A percentile compares a stretch with the other conserved stretches of the same genome.
Conservation (phyloP, 352 stramenopile genomes). For the Pythium phragmiticola region DNA sequence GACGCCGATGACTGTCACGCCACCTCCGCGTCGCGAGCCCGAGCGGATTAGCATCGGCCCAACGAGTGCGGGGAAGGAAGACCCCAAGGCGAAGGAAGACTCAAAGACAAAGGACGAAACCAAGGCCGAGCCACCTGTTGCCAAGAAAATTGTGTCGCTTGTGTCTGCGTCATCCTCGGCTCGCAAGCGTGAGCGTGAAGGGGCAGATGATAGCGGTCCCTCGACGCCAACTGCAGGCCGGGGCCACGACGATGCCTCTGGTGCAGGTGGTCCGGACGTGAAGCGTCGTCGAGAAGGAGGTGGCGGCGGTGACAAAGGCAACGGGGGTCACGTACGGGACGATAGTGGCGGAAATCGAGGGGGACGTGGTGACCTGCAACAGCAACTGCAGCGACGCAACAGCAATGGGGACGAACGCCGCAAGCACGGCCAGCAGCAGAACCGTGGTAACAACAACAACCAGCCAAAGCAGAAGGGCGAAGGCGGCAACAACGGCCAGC, state of each 20-base stretch:
- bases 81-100: constrained; percentile 5
- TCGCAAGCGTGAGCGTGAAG: constrained; percentile 69
- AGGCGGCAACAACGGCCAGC: constrained; percentile 25
- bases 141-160: constrained; percentile 77
- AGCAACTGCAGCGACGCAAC: constrained; percentile 18
- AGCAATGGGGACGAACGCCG: constrained; percentile 50
- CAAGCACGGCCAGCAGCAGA: constrained; percentile 37
- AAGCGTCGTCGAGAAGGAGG: constrained; percentile 52
- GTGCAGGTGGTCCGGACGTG: constrained; percentile 25
- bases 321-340: constrained; percentile 17
- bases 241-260: constrained; percentile 16
- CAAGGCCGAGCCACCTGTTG: constrained; percentile 1
- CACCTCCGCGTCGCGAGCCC: constrained; percentile 7
- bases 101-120: constrained; percentile 19
- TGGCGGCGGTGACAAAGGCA: constrained; percentile 10
- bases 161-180: constrained; percentile 41
- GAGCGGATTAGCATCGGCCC: constrained; percentile 2
- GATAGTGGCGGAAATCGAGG: constrained; percentile 8
- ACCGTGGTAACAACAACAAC: constrained; percentile 15
- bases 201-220: constrained; percentile 7
- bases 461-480: constrained; percentile 38
- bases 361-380: constrained; percentile 14
- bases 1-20: constrained; percentile 14
- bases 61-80: constrained; percentile 15
- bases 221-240: constrained; percentile 1